Conservation (phyloP, 768 basidiomycete species). For the Pleurotus cornucopiae region DNA sequence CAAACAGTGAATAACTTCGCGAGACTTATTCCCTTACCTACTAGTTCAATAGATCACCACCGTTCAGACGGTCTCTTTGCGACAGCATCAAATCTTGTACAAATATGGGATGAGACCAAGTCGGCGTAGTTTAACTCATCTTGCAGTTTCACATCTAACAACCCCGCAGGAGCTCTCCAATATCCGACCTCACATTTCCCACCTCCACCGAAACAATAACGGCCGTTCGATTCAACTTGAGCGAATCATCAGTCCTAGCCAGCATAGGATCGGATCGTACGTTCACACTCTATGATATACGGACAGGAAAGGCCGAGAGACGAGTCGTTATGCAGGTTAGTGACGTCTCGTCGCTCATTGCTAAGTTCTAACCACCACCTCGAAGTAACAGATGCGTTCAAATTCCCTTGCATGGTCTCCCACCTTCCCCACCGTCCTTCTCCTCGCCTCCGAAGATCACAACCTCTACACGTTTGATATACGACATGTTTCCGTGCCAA, state of each 20-base stretch:
- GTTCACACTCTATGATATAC: constrained; percentile 93
- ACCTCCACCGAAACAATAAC: constrained; percentile 87
- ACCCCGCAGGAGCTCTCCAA: constrained; percentile 62
- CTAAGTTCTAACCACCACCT: neutral
- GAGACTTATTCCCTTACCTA: constrained; percentile 9
- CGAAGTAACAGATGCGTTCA: constrained; percentile 61
- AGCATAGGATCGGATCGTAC: constrained; percentile 93
- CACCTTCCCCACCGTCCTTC: constrained; percentile 84
- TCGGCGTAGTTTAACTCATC: constrained; percentile 27
- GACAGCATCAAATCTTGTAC: constrained; percentile 88
- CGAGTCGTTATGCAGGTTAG: constrained; percentile 84
- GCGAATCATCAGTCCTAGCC: constrained; percentile 92
- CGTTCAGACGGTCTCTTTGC: constrained; percentile 86
- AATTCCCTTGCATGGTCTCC: constrained; percentile 96
- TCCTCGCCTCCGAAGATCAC: constrained; percentile 98
- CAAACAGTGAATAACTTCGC: neutral
- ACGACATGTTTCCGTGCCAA: constrained; percentile 74
- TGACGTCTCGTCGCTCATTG: neutral
- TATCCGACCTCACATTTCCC: constrained; percentile 85
- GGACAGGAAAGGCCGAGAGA: constrained; percentile 94
- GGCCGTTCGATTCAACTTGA: constrained; percentile 87
- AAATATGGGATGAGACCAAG: constrained; percentile 98
- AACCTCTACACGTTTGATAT: constrained; percentile 98
- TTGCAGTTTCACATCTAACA: neutral
- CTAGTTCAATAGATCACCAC: constrained; percentile 92